Evolutionary conservation across 495 filamentous ascomycete genomes (phyloP).

Genomic region (Pseudomonodictys pantanalensis): DNA sequence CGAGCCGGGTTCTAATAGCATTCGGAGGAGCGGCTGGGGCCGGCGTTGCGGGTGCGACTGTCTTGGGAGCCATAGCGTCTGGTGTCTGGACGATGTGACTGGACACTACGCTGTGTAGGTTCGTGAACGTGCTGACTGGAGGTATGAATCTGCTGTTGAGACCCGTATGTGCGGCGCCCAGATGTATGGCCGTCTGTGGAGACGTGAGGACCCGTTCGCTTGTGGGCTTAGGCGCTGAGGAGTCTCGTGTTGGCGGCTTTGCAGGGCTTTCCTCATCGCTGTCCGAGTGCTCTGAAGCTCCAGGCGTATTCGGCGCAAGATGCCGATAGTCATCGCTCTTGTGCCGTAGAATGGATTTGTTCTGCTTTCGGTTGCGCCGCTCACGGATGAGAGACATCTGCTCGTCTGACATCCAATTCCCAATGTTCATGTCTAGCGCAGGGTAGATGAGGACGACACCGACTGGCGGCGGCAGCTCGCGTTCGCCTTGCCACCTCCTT

Average conservation of each 20-base stretch:
- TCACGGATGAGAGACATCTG: constrained; percentile 94
- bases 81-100: constrained; percentile 40
- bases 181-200: constrained; percentile 29
- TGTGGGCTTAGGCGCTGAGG: constrained; percentile 4
- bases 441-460: constrained; percentile 88
- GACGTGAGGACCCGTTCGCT: constrained; percentile 25
- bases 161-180: constrained; percentile 34
- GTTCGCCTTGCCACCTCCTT: constrained; percentile 56
- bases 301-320: constrained; percentile 51
- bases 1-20: constrained; percentile 76
- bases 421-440: constrained; percentile 88
- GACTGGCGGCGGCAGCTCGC: constrained; percentile 68
- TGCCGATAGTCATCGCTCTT: constrained; percentile 71
- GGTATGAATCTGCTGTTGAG: constrained; percentile 16
- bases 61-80: constrained; percentile 22
- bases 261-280: constrained; percentile 29
- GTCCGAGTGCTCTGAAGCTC: constrained; percentile 41
- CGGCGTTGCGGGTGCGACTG: constrained; percentile 35
- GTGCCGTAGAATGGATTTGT: constrained; percentile 67
- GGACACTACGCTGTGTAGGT: constrained; percentile 26
- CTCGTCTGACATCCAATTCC: constrained; percentile 99
- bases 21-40: constrained; percentile 46
- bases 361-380: constrained; percentile 69
- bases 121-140: background rate
- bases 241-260: background rate